These are phyloP conservation scores for Marasmius sp. DNA, from an alignment of 1,284 basidiomycete genomes.

Conservation along the genomic window DNA sequence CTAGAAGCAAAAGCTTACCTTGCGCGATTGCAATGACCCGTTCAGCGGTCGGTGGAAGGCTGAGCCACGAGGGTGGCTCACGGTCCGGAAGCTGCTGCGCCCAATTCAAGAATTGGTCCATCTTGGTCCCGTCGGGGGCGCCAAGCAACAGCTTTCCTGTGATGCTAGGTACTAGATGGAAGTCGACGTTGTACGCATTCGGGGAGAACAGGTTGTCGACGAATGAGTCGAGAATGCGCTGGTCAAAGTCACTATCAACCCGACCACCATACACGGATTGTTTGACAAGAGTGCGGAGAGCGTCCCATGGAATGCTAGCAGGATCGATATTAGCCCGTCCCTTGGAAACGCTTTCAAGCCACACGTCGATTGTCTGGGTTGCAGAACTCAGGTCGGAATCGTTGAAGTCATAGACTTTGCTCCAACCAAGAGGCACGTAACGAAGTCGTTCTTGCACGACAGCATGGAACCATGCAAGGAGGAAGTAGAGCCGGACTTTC, in stretches of 20 bases:
- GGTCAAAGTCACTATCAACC: constrained; percentile 93
- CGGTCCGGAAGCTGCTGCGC: constrained; percentile 83
- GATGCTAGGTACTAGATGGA: constrained; percentile 77
- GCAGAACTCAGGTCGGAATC: constrained; percentile 96
- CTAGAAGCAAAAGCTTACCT: constrained; percentile 49
- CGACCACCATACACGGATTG: constrained; percentile 94
- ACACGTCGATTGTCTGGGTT: constrained; percentile 87
- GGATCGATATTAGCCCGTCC: constrained; percentile 91
- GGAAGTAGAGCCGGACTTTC: constrained; percentile 88
- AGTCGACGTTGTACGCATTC: constrained; percentile 87
- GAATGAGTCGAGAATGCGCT: constrained; percentile 87
- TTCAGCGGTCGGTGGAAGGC: constrained; percentile 88
- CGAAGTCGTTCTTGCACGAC: constrained; percentile 94
- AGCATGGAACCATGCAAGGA: constrained; percentile 98
- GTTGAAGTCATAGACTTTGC: constrained; percentile 95
- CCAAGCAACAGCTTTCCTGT: constrained; percentile 59
- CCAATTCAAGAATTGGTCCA: constrained; percentile 90
- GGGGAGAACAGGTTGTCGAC: constrained; percentile 88
- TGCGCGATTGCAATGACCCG: constrained; percentile 88
- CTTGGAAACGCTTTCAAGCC: constrained; percentile 80
- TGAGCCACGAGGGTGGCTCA: constrained; percentile 91
- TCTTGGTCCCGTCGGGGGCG: constrained; percentile 87
- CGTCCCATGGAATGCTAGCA: constrained; percentile 89
- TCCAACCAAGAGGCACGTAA: constrained; percentile 94
- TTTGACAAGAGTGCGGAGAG: constrained; percentile 86